Percentiles rank a stretch among this genome's conserved stretches.
phyloP scores from a whole-genome alignment of 306 rosid genomes.

The Dryas alaskensis region DNA sequence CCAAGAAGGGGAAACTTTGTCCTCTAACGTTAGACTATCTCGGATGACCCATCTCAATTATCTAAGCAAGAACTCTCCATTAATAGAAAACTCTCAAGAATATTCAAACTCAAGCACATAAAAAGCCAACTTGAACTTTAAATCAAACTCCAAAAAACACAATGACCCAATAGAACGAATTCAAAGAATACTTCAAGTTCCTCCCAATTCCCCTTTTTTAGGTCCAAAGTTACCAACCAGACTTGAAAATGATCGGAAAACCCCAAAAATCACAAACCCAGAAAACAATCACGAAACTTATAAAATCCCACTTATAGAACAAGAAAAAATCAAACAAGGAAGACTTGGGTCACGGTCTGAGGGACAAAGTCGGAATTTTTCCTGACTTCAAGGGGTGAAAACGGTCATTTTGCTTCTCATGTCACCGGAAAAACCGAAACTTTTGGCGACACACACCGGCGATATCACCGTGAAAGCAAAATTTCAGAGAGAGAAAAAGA shows the following conservation, averaged over 20 bases:
- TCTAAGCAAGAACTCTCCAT: slow-evolving; percentile 15
- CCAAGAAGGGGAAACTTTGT: slow-evolving; percentile 1
- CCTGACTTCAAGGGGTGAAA: slow-evolving; percentile 20
- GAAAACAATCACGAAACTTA: background rate
- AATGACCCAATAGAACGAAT: slow-evolving; percentile 10
- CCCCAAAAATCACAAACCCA: slow-evolving; percentile 5
- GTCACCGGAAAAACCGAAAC: slow-evolving; percentile 22
- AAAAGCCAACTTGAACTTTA: slow-evolving; percentile 1
- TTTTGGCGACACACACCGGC: background rate
- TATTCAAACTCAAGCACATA: background rate
- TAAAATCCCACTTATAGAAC: slow-evolving; percentile 2
- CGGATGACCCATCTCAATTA: slow-evolving; percentile 25
- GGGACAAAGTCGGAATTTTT: slow-evolving; percentile 39
- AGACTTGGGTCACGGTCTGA: slow-evolving; percentile 22
- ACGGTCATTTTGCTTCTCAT: background rate
- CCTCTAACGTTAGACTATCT: slow-evolving; percentile 10
- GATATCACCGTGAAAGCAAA: background rate
- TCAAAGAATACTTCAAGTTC: background rate
- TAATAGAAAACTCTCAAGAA: background rate
- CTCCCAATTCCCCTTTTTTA: background rate
- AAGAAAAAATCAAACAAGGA: slow-evolving; percentile 11
- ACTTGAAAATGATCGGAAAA: background rate
- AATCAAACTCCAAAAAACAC: slow-evolving; percentile 19
- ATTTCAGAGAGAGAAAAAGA: slow-evolving; percentile 6
- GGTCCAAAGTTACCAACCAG: slow-evolving; percentile 1